These are phyloP conservation scores for Aspergillus nidulans DNA, from an alignment of 495 filamentous ascomycete species.

Conservation along the genomic window DNA sequence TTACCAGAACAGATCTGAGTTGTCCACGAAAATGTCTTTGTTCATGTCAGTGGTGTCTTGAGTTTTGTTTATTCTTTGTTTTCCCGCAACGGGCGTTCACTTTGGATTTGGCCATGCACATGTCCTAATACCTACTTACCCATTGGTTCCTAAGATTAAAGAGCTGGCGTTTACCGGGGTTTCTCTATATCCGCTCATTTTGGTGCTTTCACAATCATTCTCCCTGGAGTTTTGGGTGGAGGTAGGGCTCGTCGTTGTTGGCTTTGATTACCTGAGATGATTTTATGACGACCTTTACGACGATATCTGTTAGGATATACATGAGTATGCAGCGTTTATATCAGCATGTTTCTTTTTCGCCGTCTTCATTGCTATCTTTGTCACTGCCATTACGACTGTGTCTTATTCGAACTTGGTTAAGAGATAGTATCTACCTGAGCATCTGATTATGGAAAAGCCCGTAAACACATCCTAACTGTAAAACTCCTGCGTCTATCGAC, in stretches of 20 bases:
- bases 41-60: neutral
- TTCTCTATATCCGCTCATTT: conserved; percentile 17
- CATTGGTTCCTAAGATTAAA: neutral
- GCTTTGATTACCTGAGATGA: conserved; percentile 31
- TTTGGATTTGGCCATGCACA: conserved; percentile 4
- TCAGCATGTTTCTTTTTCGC: conserved; percentile 24
- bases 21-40: neutral
- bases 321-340: conserved; percentile 42
- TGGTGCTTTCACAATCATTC: conserved; percentile 14
- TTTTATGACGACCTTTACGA: conserved; percentile 43
- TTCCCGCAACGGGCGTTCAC: neutral
- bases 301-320: conserved; percentile 41
- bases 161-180: conserved; percentile 10
- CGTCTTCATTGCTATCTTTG: neutral
- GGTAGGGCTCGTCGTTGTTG: conserved; percentile 22
- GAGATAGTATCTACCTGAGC: too few relatives aligned
- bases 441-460: neutral
- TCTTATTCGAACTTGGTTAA: neutral
- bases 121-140: conserved; percentile 7
- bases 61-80: neutral
- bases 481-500: too few relatives aligned
- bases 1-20: neutral
- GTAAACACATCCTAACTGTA: too few relatives aligned
- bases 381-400: conserved; percentile 14
- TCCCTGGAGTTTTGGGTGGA: conserved; percentile 33